Evolutionary conservation across 805 yeast species (phyloP).

Genomic region (Pichia nakasei): DNA sequence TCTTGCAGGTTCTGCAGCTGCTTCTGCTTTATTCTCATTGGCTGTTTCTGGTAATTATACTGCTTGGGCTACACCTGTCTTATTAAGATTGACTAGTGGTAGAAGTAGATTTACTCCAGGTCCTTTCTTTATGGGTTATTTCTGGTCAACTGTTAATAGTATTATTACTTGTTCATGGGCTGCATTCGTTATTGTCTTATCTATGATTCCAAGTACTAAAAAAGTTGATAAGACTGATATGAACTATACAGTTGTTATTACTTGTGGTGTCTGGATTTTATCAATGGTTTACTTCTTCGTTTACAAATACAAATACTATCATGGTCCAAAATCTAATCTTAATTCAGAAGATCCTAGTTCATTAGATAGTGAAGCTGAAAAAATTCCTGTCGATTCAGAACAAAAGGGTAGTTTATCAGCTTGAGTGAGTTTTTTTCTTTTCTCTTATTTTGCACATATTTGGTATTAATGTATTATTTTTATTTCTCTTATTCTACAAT

Average conservation of each 20-base stretch:
- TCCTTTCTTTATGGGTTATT: slow-evolving; percentile 51
- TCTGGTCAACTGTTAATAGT: slow-evolving; percentile 35
- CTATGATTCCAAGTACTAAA: slow-evolving; percentile 49
- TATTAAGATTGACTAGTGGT: slow-evolving; percentile 43
- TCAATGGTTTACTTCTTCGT: slow-evolving; percentile 16
- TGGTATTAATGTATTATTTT: no score
- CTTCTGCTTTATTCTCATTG: slow-evolving; percentile 59
- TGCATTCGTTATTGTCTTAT: slow-evolving; percentile 42
- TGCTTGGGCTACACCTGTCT: slow-evolving; percentile 56
- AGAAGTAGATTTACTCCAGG: slow-evolving; percentile 51
- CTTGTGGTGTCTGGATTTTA: slow-evolving; percentile 35
- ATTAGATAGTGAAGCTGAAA: slow-evolving; percentile 10
- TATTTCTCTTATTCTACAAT: no score
- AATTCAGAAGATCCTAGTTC: slow-evolving; percentile 13
- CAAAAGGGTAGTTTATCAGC: slow-evolving; percentile 4
- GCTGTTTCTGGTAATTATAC: slow-evolving; percentile 54
- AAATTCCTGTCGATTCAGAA: slow-evolving; percentile 4
- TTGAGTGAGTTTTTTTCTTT: background rate
- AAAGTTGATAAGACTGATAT: slow-evolving; percentile 37
- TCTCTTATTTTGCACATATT: background rate
- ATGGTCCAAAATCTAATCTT: slow-evolving; percentile 24
- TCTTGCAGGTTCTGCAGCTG: slow-evolving; percentile 50
- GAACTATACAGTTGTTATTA: slow-evolving; percentile 66
- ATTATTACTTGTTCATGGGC: slow-evolving; percentile 42
- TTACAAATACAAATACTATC: slow-evolving; percentile 19